Percentiles rank a stretch among this genome's conserved stretches.
Conservation (phyloP, 495 filamentous ascomycete species). For the Aspergillus baeticus region DNA sequence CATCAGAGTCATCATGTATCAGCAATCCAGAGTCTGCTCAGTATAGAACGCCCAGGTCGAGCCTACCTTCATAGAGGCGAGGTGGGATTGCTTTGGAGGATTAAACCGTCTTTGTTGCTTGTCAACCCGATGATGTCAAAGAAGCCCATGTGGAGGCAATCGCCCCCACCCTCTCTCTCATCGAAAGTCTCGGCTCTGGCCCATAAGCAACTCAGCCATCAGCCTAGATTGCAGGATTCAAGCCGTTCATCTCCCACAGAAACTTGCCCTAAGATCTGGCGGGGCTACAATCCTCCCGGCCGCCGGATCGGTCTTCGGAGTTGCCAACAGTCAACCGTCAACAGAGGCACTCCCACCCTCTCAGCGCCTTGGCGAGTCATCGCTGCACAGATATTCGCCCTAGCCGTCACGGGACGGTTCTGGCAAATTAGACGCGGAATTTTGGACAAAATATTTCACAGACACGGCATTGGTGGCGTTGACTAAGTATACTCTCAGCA, state of each 20-base stretch:
- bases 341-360: not conserved
- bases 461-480: constrained; percentile 9
- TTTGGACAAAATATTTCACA: constrained; percentile 9
- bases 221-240: not conserved
- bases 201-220: not conserved
- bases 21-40: no score
- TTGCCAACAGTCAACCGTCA: no score
- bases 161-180: not conserved
- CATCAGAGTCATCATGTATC: no score
- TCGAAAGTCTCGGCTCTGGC: not conserved
- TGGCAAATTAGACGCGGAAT: constrained; percentile 16
- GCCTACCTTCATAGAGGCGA: no score
- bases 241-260: not conserved
- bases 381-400: not conserved
- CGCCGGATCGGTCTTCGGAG: not conserved
- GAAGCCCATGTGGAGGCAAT: no score
- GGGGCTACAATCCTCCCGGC: constrained; percentile 9
- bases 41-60: no score
- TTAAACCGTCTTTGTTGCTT: no score
- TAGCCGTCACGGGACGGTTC: constrained; percentile 18
- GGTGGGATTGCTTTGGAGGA: no score
- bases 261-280: constrained; percentile 4
- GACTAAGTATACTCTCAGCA: not conserved
- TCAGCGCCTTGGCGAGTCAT: constrained; percentile 3
- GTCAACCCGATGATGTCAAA: not conserved